Evolutionary conservation across 1,139 yeast genomes (phyloP), one percentile per base, ranked within the genome.

Genomic region (Suhomyces yuchorum): DNA sequence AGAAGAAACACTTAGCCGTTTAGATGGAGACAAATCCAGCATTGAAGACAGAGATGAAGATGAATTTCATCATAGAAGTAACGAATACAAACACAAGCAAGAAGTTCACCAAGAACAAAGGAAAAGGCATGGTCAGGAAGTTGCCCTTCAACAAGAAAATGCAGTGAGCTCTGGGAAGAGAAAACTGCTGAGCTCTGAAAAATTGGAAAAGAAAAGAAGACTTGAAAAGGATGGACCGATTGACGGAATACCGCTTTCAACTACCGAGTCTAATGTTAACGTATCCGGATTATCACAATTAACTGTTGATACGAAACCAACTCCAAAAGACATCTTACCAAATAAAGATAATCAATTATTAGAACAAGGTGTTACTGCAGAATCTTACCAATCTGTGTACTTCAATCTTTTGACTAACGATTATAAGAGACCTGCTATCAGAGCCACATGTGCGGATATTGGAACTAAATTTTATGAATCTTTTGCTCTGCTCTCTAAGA

Each of bases 331-430:
- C n/a, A 53, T 56, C 19, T 52, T 67, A n/a, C 75, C 76, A 7
- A 73, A 73, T 48, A 65, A 64, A 52, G 70, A 67, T 24, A 74
- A 75, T 52, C 75, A 68, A 40, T 61, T 71, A 40, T 64, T 73
- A 17, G 73, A 67, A 30, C 77, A 70, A 42, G 78, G 78, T 0
- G 59, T 66, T 8, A 59, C 78, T 3, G 73, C 79, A 2, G 84
- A 81, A 48, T 64, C 73, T 1, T 80, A 80, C 52, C 79, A 80
- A 45, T 74, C 81, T 3, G 73, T 77, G 1, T 82, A 77, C 56
- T 77, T 76, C 53, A 75, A 77, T 26, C 60, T 81, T 28, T 62
- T 67, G 44, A 61, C 62, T n/a, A 77, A 76, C 53, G 84, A 79
- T 51, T 81, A 71, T 61, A 77, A 75, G 53, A 77, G 75, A 36